Conservation (phyloP, 2,329 filamentous ascomycete species). For the Trichoderma oligosporum region DNA sequence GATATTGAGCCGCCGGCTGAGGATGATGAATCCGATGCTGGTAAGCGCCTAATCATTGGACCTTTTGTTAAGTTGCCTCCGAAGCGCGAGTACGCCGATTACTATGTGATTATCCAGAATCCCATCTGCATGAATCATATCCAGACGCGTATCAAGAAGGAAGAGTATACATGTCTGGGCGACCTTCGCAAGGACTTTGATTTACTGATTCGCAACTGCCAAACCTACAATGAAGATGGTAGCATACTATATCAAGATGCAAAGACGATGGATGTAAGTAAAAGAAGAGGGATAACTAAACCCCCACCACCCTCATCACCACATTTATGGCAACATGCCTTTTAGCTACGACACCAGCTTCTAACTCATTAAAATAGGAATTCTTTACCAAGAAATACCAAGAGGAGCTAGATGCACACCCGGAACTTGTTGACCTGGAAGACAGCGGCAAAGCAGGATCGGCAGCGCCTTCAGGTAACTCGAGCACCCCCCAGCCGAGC, state of each 20-base stretch:
- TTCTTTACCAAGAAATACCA: conserved; percentile 54
- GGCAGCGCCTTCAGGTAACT: conserved; percentile 51
- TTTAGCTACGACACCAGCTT: too few species aligned
- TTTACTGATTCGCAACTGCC: conserved; percentile 82
- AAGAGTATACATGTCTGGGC: conserved; percentile 78
- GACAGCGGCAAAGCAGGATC: conserved; percentile 40
- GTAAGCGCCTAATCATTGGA: conserved; percentile 79
- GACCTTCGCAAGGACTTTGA: conserved; percentile 81
- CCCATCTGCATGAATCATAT: conserved; percentile 98
- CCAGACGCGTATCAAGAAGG: conserved; percentile 90
- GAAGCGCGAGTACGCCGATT: conserved; percentile 87
- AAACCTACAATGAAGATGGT: conserved; percentile 94
- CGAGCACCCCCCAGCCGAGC: conserved; percentile 62
- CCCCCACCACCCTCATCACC: not conserved
- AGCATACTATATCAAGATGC: conserved; percentile 91
- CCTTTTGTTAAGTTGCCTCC: conserved; percentile 90
- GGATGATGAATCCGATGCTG: conserved; percentile 55
- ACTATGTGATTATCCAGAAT: conserved; percentile 87
- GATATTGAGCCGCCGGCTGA: conserved; percentile 56
- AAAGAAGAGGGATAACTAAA: not conserved
- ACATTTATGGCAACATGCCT: not conserved
- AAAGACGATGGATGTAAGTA: conserved; percentile 80
- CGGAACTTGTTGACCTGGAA: conserved; percentile 55
- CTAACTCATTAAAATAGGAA: conserved; percentile 47
- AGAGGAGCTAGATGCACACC: conserved; percentile 50